A percentile compares a stretch with the other conserved stretches of the same genome.
phyloP scores from a whole-genome alignment of 2,329 filamentous ascomycete species.

The Periconia sp. region DNA sequence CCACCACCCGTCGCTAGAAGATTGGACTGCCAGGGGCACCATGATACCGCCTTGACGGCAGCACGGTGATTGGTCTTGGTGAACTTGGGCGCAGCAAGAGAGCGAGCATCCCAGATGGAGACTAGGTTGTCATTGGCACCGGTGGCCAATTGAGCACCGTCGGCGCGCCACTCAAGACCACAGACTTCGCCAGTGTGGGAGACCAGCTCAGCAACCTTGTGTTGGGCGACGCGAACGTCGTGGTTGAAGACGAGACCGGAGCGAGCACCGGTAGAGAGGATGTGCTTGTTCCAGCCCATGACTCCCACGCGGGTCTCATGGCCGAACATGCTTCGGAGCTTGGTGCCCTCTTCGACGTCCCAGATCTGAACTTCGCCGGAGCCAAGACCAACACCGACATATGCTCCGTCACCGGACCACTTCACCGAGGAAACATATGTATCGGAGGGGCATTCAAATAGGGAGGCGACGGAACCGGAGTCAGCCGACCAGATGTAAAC shows the following conservation, averaged over 20 bases:
- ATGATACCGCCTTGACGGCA: conserved; percentile 95
- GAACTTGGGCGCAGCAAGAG: conserved; percentile 92
- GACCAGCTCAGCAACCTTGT: conserved; percentile 97
- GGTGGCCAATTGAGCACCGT: conserved; percentile 94
- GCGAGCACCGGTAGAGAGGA: conserved; percentile 91
- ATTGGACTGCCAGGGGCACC: conserved; percentile 99
- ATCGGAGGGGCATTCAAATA: conserved; percentile 85
- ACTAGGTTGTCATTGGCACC: conserved; percentile 99
- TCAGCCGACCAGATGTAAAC: conserved; percentile 99
- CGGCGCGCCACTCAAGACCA: conserved; percentile 95
- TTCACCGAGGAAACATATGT: conserved; percentile 98
- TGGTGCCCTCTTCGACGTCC: conserved; percentile 93
- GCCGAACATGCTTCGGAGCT: conserved; percentile 98
- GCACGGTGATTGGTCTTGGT: conserved; percentile 99
- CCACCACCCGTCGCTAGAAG: conserved; percentile 95
- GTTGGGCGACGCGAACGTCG: conserved; percentile 94
- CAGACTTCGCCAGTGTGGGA: conserved; percentile 98
- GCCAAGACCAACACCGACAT: conserved; percentile 92
- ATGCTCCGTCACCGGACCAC: conserved; percentile 96
- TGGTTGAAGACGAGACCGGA: conserved; percentile 98
- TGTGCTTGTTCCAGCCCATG: conserved; percentile 98
- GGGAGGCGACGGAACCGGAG: conserved; percentile 83
- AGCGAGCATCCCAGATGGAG: conserved; percentile 98
- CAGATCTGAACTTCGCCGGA: conserved; percentile 98
- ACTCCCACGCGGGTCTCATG: conserved; percentile 96